Evolutionary conservation across 2,329 filamentous ascomycete genomes (phyloP).

Genomic region (Sordariomycetes sp.): DNA sequence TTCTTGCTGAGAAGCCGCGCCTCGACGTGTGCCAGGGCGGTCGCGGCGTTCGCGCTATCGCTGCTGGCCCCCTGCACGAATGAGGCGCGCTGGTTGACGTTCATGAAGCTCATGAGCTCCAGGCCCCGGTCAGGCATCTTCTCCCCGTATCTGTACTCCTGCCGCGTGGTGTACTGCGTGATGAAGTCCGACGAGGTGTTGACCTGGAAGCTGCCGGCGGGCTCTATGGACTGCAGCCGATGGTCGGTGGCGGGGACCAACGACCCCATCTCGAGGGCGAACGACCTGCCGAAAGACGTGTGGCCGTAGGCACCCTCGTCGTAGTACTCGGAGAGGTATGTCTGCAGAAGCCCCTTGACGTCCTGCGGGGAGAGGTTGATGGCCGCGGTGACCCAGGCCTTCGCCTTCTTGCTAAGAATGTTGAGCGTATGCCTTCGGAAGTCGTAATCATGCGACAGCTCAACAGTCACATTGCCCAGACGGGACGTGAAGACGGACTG

Average conservation of each 20-base stretch:
- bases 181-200: constrained; percentile 95
- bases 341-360: constrained; percentile 89
- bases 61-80: constrained; percentile 39
- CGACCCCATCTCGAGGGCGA: constrained; percentile 86
- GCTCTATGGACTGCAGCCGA: constrained; percentile 71
- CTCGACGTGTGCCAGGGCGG: constrained; percentile 63
- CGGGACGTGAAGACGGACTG: constrained; percentile 69
- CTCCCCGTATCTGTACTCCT: constrained; percentile 88
- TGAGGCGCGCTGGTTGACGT: constrained; percentile 38
- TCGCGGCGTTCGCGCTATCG: constrained; percentile 48
- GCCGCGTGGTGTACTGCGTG: constrained; percentile 91
- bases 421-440: constrained; percentile 74
- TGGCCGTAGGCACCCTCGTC: constrained; percentile 87
- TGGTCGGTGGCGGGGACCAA: constrained; percentile 80
- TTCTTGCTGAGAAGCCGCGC: constrained; percentile 58
- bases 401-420: constrained; percentile 65
- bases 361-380: constrained; percentile 83
- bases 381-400: constrained; percentile 67
- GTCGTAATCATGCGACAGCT: constrained; percentile 87
- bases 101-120: constrained; percentile 53
- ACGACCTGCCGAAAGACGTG: constrained; percentile 83
- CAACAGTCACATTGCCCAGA: constrained; percentile 68
- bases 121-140: constrained; percentile 57
- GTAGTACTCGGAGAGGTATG: constrained; percentile 89
- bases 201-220: constrained; percentile 60